phyloP scores from a whole-genome alignment of 441 rosid species.

The Kokia cookei region DNA sequence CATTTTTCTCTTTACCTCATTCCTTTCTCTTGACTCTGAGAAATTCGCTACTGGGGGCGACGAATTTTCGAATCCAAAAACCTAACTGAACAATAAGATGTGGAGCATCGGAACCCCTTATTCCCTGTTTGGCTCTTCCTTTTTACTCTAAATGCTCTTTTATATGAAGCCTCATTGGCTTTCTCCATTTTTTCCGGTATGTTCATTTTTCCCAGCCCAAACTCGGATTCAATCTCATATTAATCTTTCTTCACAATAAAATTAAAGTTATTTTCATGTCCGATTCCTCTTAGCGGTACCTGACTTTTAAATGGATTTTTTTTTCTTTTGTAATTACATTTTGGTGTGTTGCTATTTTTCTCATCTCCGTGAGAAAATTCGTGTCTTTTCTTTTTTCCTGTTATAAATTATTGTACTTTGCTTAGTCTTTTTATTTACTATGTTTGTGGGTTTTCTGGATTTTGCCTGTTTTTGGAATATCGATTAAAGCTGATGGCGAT shows the following conservation, averaged over 20 bases:
- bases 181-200: not conserved
- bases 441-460: not conserved
- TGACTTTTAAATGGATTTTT: not conserved
- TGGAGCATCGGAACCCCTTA: conserved; percentile 6
- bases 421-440: not conserved
- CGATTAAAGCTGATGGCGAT: conserved; percentile 13
- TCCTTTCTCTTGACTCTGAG: conserved; percentile 9
- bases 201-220: not conserved
- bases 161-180: not conserved
- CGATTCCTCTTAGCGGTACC: not conserved
- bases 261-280: not conserved
- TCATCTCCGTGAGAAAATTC: not conserved
- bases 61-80: conserved; percentile 7
- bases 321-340: not conserved
- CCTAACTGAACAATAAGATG: not conserved
- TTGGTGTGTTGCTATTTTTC: not conserved
- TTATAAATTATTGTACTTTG: not conserved
- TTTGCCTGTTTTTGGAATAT: conserved; percentile 13
- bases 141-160: conserved; percentile 6
- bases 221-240: not conserved
- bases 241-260: not conserved
- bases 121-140: conserved; percentile 2
- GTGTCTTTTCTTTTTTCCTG: not conserved
- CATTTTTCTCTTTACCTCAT: not conserved
- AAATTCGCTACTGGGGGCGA: not conserved